Conservation (phyloP, 352 stramenopile genomes). For the Phytophthora kernoviae region DNA sequence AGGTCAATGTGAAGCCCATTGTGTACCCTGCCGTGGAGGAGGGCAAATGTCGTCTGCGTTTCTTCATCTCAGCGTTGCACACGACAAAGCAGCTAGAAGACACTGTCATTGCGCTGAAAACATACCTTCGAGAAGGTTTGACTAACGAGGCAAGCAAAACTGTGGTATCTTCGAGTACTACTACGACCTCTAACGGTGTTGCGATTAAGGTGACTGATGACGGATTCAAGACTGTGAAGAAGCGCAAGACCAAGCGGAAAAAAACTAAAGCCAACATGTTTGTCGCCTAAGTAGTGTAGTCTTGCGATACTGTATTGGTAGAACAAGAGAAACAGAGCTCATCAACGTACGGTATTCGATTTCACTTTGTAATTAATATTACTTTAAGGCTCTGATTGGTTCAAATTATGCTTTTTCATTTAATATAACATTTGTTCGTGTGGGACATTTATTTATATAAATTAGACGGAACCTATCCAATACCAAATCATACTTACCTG, state of each 20-base stretch:
- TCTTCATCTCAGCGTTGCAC: slow-evolving; percentile 86
- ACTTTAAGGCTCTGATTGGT: too few relatives aligned
- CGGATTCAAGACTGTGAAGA: slow-evolving; percentile 27
- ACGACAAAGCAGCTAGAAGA: slow-evolving; percentile 71
- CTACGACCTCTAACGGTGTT: slow-evolving; percentile 5
- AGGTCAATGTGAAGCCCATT: slow-evolving; percentile 86
- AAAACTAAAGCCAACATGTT: slow-evolving; percentile 23
- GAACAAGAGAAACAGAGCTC: too few relatives aligned
- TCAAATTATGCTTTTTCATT: too few relatives aligned
- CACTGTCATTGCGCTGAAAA: slow-evolving; percentile 46
- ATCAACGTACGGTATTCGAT: too few relatives aligned
- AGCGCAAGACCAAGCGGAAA: slow-evolving; percentile 32
- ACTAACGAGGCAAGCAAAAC: slow-evolving; percentile 3
- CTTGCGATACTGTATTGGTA: too few relatives aligned
- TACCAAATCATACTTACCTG: slow-evolving; percentile 80
- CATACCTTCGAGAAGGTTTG: slow-evolving; percentile 35
- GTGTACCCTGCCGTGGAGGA: slow-evolving; percentile 87
- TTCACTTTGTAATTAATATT: too few relatives aligned
- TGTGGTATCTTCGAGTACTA: background rate
- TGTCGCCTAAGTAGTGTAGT: background rate
- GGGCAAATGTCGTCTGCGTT: slow-evolving; percentile 82
- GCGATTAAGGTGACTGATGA: slow-evolving; percentile 15
- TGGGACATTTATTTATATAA: background rate
- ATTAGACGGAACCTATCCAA: background rate
- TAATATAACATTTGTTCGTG: slow-evolving; percentile 2